Evolutionary conservation across 768 basidiomycete genomes (phyloP), one percentile per base, ranked within the genome.

Genomic region (Agrocybe pediades): DNA sequence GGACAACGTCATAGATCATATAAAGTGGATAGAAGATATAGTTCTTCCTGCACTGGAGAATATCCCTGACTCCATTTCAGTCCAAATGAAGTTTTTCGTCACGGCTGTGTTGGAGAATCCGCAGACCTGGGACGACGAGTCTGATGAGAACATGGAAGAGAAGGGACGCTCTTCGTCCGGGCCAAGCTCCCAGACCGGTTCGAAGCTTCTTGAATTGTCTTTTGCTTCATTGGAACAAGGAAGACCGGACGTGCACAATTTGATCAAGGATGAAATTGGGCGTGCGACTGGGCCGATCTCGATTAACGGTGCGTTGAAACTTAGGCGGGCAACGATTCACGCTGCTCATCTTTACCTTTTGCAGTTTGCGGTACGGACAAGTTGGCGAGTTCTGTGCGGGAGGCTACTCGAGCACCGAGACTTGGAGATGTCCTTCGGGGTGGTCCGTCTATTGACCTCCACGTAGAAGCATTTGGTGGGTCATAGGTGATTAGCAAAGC

Each of bases 331-430:
- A n/a, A n/a, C n/a, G n/a, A n/a, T n/a, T n/a, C n/a, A 21, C 29
- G 44, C 30, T 21, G 46, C 26, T 19, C 1, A 6, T 2, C 25
- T 25, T 3, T 2, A 42, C 11, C 27, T 56, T 46, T 26, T 48
- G 11, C n/a, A 84, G 82, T 83, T 0, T 85, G 82, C 45, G 83
- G 83, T 2, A 73, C 80, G 0, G 68, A 69, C 20, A 65, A 67
- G 2, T 54, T 84, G 9, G 65, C 74, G 1, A 58, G 65, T 26
- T 61, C 68, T 1, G 80, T 78, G 19, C 72, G 76, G 3, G 49
- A 56, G 0, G 75, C 76, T 1, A 48, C 84, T 48, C 68, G 76
- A 9, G 61, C 66, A 9, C 72, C 74, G 7, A 65, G 76, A 2
- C 63, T 65, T 11, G 17, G 64, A 58, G 74, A 72, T 27, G 62